These are phyloP conservation scores for Tagetes erecta DNA, from an alignment of 129 eudicot genomes.

Conservation along the genomic window DNA sequence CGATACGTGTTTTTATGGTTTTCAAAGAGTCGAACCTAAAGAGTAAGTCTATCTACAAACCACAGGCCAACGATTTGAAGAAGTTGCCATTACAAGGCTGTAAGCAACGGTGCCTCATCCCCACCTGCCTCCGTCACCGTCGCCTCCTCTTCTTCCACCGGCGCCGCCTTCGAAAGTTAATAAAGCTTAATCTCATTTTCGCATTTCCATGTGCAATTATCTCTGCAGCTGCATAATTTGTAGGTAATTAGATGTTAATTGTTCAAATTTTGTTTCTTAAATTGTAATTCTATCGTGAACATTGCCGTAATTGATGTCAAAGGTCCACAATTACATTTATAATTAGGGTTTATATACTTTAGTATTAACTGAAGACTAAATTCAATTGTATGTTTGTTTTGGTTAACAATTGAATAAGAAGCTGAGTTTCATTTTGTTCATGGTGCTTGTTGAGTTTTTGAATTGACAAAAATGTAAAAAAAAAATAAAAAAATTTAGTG, in stretches of 20 bases:
- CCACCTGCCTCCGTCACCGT: too few species aligned
- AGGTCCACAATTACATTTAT: neutral
- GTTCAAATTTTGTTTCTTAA: neutral
- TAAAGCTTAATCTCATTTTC: neutral
- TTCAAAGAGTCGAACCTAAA: too few species aligned
- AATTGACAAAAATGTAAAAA: neutral
- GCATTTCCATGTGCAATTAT: neutral
- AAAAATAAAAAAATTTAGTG: neutral
- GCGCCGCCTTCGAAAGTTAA: neutral
- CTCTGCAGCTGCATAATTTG: neutral
- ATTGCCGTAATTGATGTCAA: neutral
- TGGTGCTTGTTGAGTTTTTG: neutral
- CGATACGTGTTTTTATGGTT: too few species aligned
- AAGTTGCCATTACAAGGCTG: neutral
- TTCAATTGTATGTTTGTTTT: neutral
- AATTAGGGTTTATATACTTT: conserved; percentile 12
- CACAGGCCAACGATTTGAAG: too few species aligned
- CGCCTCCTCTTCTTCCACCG: neutral
- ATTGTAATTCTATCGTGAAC: neutral
- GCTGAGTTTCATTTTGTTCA: neutral
- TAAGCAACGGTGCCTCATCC: neutral
- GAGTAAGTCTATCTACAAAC: too few species aligned
- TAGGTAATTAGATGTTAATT: neutral
- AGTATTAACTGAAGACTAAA: neutral
- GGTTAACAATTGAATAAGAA: neutral